Percentiles rank a stretch among this genome's conserved stretches.
Conservation (phyloP, 306 rosid species). For the Quercus ilex region DNA sequence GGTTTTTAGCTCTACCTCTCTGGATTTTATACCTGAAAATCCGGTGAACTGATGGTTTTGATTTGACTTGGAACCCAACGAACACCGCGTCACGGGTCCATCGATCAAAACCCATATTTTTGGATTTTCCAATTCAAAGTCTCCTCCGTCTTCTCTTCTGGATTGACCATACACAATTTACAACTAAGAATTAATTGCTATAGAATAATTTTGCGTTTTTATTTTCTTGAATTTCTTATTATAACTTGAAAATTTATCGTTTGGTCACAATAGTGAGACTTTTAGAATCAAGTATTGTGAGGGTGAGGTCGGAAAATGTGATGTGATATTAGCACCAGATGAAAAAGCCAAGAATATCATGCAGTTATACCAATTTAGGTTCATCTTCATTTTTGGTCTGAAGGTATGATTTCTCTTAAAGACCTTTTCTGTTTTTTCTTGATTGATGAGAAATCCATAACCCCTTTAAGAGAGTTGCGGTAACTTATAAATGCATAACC, state of each 20-base stretch:
- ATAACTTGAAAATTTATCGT: not conserved
- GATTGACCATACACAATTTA: not conserved
- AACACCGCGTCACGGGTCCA: conserved; percentile 21
- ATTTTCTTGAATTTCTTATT: not conserved
- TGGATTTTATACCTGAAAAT: conserved; percentile 25
- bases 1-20: conserved; percentile 23
- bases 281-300: not conserved
- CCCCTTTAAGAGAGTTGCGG: not conserved
- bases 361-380: not conserved
- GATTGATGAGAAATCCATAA: not conserved
- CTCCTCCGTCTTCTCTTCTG: conserved; percentile 20
- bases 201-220: not conserved
- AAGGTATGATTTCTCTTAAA: conserved; percentile 4
- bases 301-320: conserved; percentile 10
- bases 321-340: not conserved
- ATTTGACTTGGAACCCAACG: conserved; percentile 39
- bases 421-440: not conserved
- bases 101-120: conserved; percentile 34
- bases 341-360: not conserved
- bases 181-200: conserved; percentile 6
- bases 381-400: not conserved
- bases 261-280: not conserved
- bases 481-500: too few relatives aligned
- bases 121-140: conserved; percentile 19
- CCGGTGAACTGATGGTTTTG: conserved; percentile 39